Base-by-base conservation (phyloP, 768 basidiomycete species). In the Suillus placidus region DNA sequence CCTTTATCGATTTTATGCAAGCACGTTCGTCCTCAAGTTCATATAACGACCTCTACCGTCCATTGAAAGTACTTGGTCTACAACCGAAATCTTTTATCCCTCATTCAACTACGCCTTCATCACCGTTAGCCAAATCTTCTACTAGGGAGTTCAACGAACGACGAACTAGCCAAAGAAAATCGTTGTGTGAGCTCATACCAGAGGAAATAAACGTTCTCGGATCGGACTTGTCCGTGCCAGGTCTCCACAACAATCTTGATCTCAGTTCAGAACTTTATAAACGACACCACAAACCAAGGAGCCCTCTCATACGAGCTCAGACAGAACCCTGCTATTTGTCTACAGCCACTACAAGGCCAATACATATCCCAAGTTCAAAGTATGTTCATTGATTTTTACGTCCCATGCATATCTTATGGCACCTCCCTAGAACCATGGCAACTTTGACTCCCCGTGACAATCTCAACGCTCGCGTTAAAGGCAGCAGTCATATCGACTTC, bases 401-500 rank as follows among this genome's bases (percentile, higher is more conserved):
- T 20, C 64, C 16, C 8, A 6, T 64, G 67, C 69, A 49, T 62
- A 64, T 60, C 71, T 30, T 16, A 40, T 54, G 63, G 64, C 54
- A 42, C 20, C 52, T 61, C 60, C 62, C 69, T 78, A 87, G 80
- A 74, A 85, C 85, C 80, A 84, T 88, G 80, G 81, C 67, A 72
- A 86, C 70, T 47, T 78, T 82, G 30, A 82, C 88, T 77, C 90
- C 89, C 62, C 84, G 87, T 70, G 89, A 92, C 68, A 84, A 90
- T 65, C 82, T 90, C 85, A 87, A 84, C 70, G 83, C 87, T 74
- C 89, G 91, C 68, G 86, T 85, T 63, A 88, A 92, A 66, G 92
- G 92, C 70, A 87, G 88, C 63, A 88, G 86, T 71, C 91, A 93
- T 77, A 89, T 93, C 82, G 92, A 98, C 81, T 97, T 97, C 88